Evolutionary conservation across 225 moss, liverwort and hornwort species (phyloP).

Genomic region (Anthoceros angustus): DNA sequence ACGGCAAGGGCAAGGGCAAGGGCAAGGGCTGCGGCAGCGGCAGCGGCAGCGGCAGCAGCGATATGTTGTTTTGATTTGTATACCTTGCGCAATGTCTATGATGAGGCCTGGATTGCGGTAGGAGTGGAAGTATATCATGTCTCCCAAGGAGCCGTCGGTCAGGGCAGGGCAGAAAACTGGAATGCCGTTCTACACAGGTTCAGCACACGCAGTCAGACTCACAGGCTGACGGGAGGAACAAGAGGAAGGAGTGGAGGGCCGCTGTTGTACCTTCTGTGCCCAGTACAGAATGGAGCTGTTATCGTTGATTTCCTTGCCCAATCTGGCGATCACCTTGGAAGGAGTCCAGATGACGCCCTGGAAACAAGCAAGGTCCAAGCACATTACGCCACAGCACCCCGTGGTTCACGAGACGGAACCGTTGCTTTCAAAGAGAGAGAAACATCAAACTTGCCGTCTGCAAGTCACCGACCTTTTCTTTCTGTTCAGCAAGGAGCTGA

Average conservation of each 20-base stretch:
- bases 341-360: constrained; percentile 83
- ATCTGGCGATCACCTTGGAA: constrained; percentile 70
- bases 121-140: constrained; percentile 95
- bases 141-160: constrained; percentile 92
- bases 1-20: too few relatives aligned
- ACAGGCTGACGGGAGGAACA: too few relatives aligned
- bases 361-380: neutral
- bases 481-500: constrained; percentile 74
- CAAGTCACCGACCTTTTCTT: constrained; percentile 32
- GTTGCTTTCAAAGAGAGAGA: neutral
- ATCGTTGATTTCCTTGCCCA: constrained; percentile 77
- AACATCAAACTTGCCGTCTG: neutral
- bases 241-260: neutral
- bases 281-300: constrained; percentile 68
- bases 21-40: too few relatives aligned
- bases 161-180: constrained; percentile 90
- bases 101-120: constrained; percentile 78
- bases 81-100: constrained; percentile 83
- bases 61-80: too few relatives aligned
- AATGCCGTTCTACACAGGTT: constrained; percentile 47
- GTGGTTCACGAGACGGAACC: constrained; percentile 1
- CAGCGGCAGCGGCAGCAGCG: too few relatives aligned
- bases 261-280: constrained; percentile 54
- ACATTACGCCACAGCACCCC: constrained; percentile 8
- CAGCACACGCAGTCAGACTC: too few relatives aligned